A percentile compares a stretch with the other conserved stretches of the same genome.
Evolutionary conservation across 495 filamentous ascomycete species (phyloP).

Genomic region (Haplographium delicatum): DNA sequence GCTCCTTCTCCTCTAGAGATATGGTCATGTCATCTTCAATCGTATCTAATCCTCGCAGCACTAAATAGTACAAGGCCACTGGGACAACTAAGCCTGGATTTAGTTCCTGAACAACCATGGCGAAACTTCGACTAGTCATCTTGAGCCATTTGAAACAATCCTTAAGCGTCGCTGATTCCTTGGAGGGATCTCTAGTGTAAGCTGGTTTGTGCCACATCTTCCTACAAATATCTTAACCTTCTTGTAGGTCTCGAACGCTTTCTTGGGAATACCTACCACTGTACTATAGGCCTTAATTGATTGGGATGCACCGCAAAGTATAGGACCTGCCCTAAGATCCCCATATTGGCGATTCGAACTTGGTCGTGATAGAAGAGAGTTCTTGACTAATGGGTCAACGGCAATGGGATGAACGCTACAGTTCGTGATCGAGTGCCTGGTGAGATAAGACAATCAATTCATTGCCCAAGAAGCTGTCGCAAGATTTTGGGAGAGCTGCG

Average conservation of each 20-base stretch:
- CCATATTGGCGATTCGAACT: too few species aligned
- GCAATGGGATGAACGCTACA: too few species aligned
- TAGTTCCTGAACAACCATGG: constrained; percentile 90
- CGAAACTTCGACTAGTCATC: constrained; percentile 87
- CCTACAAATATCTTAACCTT: constrained; percentile 47
- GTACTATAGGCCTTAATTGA: constrained; percentile 78
- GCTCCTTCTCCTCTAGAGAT: constrained; percentile 72
- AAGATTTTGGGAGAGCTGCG: too few species aligned
- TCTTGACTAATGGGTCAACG: too few species aligned
- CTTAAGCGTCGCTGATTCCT: constrained; percentile 67
- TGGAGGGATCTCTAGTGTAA: constrained; percentile 68
- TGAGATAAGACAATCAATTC: too few species aligned
- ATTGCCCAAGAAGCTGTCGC: too few species aligned
- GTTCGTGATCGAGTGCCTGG: too few species aligned
- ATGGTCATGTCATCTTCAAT: constrained; percentile 99
- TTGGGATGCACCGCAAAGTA: constrained; percentile 76
- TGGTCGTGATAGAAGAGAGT: too few species aligned
- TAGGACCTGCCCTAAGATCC: constrained; percentile 45
- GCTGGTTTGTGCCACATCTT: constrained; percentile 94
- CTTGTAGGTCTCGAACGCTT: background rate
- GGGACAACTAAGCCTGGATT: constrained; percentile 89
- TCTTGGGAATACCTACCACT: constrained; percentile 62
- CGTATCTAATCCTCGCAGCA: constrained; percentile 85
- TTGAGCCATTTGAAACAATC: constrained; percentile 83
- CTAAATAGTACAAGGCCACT: constrained; percentile 87